These are phyloP conservation scores for Inga oerstediana DNA, from an alignment of 306 rosid genomes.

Conservation along the genomic window DNA sequence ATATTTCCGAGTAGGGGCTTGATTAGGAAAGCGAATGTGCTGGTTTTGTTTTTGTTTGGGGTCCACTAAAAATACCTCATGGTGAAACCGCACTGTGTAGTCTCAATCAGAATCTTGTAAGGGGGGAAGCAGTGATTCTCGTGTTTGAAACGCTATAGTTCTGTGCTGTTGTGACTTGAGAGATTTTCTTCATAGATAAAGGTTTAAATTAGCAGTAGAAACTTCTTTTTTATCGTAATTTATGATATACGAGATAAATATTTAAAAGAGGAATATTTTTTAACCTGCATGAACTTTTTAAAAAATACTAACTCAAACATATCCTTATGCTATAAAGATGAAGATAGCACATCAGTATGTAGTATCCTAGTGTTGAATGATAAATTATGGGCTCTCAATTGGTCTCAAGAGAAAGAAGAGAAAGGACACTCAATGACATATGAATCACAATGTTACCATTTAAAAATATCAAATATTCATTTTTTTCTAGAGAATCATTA, in stretches of 20 bases:
- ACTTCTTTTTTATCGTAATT: no score
- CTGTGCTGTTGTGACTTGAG: not conserved
- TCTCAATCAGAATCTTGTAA: not conserved
- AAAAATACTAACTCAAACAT: not conserved
- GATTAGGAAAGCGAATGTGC: not conserved
- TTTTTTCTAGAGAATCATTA: not conserved
- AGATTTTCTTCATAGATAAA: not conserved
- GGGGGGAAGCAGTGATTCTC: not conserved
- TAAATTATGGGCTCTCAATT: not conserved
- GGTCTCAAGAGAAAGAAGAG: not conserved
- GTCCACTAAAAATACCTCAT: not conserved
- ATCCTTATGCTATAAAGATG: not conserved
- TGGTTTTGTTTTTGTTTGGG: not conserved
- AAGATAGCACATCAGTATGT: not conserved
- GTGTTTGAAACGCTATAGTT: not conserved
- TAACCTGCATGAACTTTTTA: no score
- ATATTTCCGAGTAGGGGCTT: not conserved
- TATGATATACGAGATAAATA: no score
- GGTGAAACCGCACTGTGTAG: not conserved
- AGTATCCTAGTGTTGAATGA: not conserved
- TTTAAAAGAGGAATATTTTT: no score
- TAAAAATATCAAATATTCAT: not conserved
- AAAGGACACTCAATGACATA: not conserved
- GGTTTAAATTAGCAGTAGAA: not conserved
- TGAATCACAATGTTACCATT: not conserved